Conservation (phyloP, 768 basidiomycete genomes). For the Hygrocybe coccinea region DNA sequence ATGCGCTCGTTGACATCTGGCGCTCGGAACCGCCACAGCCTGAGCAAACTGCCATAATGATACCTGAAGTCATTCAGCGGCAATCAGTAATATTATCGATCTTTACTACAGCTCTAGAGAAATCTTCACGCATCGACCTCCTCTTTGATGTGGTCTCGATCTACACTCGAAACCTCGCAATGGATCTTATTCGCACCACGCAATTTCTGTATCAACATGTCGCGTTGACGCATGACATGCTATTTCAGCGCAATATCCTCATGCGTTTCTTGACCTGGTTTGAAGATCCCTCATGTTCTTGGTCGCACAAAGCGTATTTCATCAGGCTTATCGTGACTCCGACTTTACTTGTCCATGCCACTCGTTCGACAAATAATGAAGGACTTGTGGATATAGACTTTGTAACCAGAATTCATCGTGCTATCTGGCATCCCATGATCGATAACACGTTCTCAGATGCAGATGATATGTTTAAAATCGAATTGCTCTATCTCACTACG, state of each 20-base stretch:
- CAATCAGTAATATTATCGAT: constrained; percentile 68
- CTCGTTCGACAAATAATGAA: constrained; percentile 45
- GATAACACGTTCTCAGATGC: constrained; percentile 50
- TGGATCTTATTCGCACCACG: constrained; percentile 73
- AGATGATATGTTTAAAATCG: constrained; percentile 87
- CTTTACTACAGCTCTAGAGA: constrained; percentile 67
- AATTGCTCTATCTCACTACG: constrained; percentile 84
- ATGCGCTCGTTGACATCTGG: constrained; percentile 75
- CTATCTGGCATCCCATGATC: constrained; percentile 79
- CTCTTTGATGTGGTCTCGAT: constrained; percentile 83
- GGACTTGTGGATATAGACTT: constrained; percentile 70
- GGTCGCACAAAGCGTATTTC: constrained; percentile 74
- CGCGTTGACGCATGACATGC: constrained; percentile 61
- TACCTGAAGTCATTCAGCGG: constrained; percentile 51
- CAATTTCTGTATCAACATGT: constrained; percentile 87
- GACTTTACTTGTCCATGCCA: constrained; percentile 72
- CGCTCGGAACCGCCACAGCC: constrained; percentile 43
- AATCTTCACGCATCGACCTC: constrained; percentile 76
- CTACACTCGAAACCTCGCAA: constrained; percentile 72
- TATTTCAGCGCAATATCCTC: constrained; percentile 77
- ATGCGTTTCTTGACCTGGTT: constrained; percentile 86
- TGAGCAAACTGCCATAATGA: constrained; percentile 39
- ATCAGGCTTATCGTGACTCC: constrained; percentile 85
- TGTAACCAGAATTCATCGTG: constrained; percentile 60
- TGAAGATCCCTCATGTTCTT: constrained; percentile 54